A percentile compares a stretch with the other conserved stretches of the same genome.
phyloP scores from a whole-genome alignment of 2,329 filamentous ascomycete species.

The Epichloe typhina region DNA sequence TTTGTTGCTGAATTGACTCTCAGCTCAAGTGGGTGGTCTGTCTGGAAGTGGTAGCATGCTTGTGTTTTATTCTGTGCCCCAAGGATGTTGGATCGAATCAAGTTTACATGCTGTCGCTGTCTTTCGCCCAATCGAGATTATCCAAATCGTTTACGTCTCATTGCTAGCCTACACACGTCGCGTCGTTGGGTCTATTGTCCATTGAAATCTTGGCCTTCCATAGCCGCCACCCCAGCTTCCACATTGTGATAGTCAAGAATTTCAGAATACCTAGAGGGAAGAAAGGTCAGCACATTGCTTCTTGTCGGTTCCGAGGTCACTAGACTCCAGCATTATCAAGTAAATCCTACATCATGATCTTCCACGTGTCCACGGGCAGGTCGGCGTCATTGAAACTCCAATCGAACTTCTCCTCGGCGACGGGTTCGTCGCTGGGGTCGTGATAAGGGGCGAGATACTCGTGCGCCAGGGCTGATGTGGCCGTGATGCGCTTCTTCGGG shows the following conservation, averaged over 20 bases:
- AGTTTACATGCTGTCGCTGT: slow-evolving; percentile 5
- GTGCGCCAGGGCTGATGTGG: slow-evolving; percentile 73
- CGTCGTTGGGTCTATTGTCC: slow-evolving; percentile 17
- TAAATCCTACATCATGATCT: slow-evolving; percentile 89
- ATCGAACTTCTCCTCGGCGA: slow-evolving; percentile 94
- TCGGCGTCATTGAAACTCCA: slow-evolving; percentile 99
- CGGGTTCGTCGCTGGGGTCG: slow-evolving; percentile 90
- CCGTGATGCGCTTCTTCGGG: slow-evolving; percentile 88
- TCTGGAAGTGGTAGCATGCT: background rate
- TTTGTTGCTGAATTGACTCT: background rate
- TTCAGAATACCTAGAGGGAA: slow-evolving; percentile 80
- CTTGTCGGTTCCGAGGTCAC: background rate
- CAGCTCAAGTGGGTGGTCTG: too few relatives aligned
- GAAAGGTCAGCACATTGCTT: background rate
- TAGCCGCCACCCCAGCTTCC: slow-evolving; percentile 36
- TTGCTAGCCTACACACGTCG: background rate
- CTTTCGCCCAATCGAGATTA: slow-evolving; percentile 1
- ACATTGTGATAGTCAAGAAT: slow-evolving; percentile 98
- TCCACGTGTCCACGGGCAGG: slow-evolving; percentile 97
- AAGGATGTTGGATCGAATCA: background rate
- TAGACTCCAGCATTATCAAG: background rate
- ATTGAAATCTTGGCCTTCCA: slow-evolving; percentile 26
- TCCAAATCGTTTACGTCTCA: slow-evolving; percentile 5
- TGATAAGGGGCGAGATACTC: slow-evolving; percentile 95
- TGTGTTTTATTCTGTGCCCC: background rate